Base-by-base conservation (phyloP, 2,329 filamentous ascomycete species). In the Pseudogymnoascus sp. region DNA sequence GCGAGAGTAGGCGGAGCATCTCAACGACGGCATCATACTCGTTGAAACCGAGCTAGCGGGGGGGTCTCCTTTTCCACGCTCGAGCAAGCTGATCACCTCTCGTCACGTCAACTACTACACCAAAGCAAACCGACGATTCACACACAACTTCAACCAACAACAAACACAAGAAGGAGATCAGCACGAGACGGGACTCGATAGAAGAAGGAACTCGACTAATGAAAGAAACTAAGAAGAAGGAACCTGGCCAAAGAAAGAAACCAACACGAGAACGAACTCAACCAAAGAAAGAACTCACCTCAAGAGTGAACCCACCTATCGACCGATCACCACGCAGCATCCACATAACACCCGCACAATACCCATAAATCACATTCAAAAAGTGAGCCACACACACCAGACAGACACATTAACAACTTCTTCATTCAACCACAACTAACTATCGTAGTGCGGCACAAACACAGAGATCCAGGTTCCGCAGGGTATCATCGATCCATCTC, bases 401-500 rank as follows among this genome's bases (percentile, higher is more conserved):
- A 2, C n/a, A 56, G 8, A 12, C 25, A 33, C 5, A 56, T 31
- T 56, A 56, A 56, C 47, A 56, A 56, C 10, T 4, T 56, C 47
- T 56, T 25, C 47, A 56, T 56, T 56, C 25, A 8, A 31, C 47
- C 25, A 56, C 47, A 56, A 56, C 47, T 56, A 56, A 56, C 47
- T 56, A 56, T 12, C 25, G 25, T 33, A 33, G 47, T 12, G 47
- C 47, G n/a, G 47, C 16, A 56, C n/a, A 2, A 31, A 33, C 10
- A 56, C n/a, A 56, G 25, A 33, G 25, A 56, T 56, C 47, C 25
- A 56, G 25, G n/a, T 56, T 56, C 47, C 47, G 25, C 47, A 56
- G 25, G 47, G 47, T 56, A 56, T 56, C 47, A 56, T 56, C 47
- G 47, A 56, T 56, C 47, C 47, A 56, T 56, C 47, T 56, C 47